A percentile compares a stretch with the other conserved stretches of the same genome.
Conservation (phyloP, 2,329 filamentous ascomycete genomes). For the Fusarium graminum region DNA sequence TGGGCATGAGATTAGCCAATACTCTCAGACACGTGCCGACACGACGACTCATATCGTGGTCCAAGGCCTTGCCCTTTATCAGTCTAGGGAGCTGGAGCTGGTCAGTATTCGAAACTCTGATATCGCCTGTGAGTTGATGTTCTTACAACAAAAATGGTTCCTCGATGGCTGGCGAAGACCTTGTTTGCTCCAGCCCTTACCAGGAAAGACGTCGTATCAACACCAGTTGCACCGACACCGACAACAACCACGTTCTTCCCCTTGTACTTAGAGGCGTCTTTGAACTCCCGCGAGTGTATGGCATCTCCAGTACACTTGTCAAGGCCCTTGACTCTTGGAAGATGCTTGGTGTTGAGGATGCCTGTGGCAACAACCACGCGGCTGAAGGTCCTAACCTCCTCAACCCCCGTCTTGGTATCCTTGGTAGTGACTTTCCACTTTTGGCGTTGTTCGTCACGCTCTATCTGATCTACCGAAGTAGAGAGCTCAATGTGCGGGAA, state of each 20-base stretch:
- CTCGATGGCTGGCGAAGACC: constrained; percentile 60
- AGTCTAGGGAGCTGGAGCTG: constrained; percentile 42
- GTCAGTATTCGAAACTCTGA: constrained; percentile 10
- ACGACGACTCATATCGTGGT: constrained; percentile 53
- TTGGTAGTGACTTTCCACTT: constrained; percentile 51
- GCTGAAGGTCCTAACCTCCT: constrained; percentile 49
- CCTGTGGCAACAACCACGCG: constrained; percentile 55
- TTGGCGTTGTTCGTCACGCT: constrained; percentile 44
- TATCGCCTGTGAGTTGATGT: no score
- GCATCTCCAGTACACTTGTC: constrained; percentile 57
- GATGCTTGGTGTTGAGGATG: constrained; percentile 52
- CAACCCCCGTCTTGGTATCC: constrained; percentile 39
- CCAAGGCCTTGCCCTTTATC: constrained; percentile 53
- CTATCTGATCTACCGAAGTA: constrained; percentile 45
- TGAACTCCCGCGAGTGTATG: constrained; percentile 58
- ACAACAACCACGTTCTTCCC: constrained; percentile 61
- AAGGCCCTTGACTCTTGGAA: constrained; percentile 54
- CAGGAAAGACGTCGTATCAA: constrained; percentile 50
- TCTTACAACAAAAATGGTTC: constrained; percentile 47
- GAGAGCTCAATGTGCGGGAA: constrained; percentile 48
- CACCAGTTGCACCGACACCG: constrained; percentile 58
- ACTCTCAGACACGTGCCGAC: constrained; percentile 40
- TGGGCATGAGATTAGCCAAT: constrained; percentile 30
- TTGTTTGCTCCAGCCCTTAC: constrained; percentile 52
- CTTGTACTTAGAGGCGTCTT: constrained; percentile 51